Evolutionary conservation across 257 asterid species (phyloP), one percentile per base, ranked within the genome.

Genomic region (Plantago ovata): DNA sequence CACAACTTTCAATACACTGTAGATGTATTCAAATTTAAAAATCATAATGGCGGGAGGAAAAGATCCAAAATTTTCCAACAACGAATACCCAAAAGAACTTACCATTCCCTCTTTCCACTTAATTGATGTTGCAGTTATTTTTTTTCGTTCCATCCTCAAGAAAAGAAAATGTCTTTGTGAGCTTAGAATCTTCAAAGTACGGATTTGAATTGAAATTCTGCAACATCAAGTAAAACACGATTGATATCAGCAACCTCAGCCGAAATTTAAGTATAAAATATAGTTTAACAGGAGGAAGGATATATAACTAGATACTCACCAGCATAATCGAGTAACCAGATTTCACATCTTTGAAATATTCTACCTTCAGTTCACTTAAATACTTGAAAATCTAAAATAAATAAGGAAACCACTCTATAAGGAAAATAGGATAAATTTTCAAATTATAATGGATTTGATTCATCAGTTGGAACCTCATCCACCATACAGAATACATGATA

Each of bases 91-190:
- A n/a, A n/a, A n/a, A n/a, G n/a, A n/a, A n/a, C 88, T 78, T 73
- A 92, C 97, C 92, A 65, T 79, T 79, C 94, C 97, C 61, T 89
- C 92, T 73, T 79, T 93, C 98, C 98, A 93, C 63, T 82, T 84
- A 21, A 93, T 89, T 51, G 88, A 54, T 44, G 98, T 86, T 36
- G 95, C 85, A 36, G 89, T 77, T 71, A 93, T 74, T 62, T 82
- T 82, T n/a, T 7, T 89, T 81, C 11, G 87, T 64, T 41, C 97
- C 98, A 67, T 91, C 96, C 63, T 93, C 98, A 22, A 75, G 87
- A 73, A 86, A 93, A 50, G 88, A 63, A 72, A 82, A 93, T 44
- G 87, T 76, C 84, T 93, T 92, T n/a, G 75, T 82, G 64, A 92
- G 95, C 76, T 70, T 83, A 13, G 86, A 19, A 71, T 93, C 82